Percentiles rank a stretch among this genome's conserved stretches.
Conservation (phyloP, 305 asterid genomes). For the Lippia alba region DNA sequence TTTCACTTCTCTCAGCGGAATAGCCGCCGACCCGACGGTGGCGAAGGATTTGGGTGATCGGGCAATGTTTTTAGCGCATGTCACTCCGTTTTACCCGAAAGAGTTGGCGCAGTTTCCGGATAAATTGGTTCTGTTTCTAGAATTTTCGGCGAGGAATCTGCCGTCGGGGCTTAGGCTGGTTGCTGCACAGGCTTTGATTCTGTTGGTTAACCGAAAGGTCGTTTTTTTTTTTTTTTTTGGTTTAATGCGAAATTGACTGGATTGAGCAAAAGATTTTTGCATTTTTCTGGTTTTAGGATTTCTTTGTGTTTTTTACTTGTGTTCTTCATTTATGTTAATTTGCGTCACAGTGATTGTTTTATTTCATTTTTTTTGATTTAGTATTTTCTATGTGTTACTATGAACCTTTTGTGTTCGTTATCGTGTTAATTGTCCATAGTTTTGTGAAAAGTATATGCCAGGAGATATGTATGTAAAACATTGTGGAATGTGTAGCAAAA, state of each 20-base stretch:
- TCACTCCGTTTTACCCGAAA: constrained; percentile 70
- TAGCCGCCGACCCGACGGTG: constrained; percentile 61
- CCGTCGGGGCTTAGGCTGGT: constrained; percentile 76
- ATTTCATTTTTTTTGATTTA: neutral
- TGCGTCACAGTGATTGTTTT: neutral
- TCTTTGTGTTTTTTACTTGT: constrained; percentile 2
- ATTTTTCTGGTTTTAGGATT: neutral
- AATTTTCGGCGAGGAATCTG: constrained; percentile 59
- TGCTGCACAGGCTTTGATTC: constrained; percentile 75
- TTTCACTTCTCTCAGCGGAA: constrained; percentile 82
- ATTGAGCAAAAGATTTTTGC: constrained; percentile 1
- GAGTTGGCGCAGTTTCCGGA: constrained; percentile 59
- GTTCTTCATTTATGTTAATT: neutral
- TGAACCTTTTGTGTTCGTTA: neutral
- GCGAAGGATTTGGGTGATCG: constrained; percentile 83
- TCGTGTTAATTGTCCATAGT: neutral
- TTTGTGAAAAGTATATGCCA: neutral
- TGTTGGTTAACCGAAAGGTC: constrained; percentile 78
- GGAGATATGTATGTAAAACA: neutral
- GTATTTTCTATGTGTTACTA: neutral
- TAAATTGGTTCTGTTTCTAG: constrained; percentile 65
- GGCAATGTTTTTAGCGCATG: constrained; percentile 79
- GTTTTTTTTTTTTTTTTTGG: neutral
- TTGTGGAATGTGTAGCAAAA: constrained; percentile 4
- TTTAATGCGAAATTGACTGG: neutral